These are phyloP conservation scores for Withania somnifera DNA, from an alignment of 305 asterid species.

Conservation along the genomic window DNA sequence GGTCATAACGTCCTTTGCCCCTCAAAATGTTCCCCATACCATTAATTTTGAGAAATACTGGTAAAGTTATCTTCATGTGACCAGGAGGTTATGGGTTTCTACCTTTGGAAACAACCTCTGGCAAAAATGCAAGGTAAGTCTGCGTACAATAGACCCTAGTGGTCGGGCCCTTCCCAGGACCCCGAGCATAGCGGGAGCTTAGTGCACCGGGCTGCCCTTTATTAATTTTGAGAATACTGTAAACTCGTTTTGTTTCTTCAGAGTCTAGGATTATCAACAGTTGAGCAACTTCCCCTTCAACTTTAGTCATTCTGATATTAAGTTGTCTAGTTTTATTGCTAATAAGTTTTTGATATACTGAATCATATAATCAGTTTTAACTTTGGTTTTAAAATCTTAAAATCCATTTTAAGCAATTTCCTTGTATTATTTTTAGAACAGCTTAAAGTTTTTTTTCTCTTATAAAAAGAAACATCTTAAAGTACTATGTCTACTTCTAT, in stretches of 20 bases:
- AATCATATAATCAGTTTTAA: background rate
- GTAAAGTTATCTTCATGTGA: too few relatives aligned
- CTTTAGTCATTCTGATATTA: background rate
- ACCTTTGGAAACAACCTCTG: too few relatives aligned
- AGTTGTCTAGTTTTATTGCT: background rate
- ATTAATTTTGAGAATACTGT: too few relatives aligned
- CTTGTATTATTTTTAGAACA: background rate
- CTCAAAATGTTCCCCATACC: background rate
- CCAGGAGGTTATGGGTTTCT: too few relatives aligned
- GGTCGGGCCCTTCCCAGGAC: too few relatives aligned
- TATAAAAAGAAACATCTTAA: background rate
- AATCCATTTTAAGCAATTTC: background rate
- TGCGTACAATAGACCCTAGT: too few relatives aligned
- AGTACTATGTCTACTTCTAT: background rate
- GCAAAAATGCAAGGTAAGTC: too few relatives aligned
- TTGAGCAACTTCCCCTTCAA: background rate
- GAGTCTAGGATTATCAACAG: slow-evolving; percentile 2
- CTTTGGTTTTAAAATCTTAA: background rate
- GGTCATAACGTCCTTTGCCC: background rate
- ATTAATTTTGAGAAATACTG: background rate
- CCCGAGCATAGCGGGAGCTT: too few relatives aligned
- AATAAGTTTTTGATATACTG: background rate
- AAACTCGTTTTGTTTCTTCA: background rate
- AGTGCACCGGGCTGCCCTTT: too few relatives aligned
- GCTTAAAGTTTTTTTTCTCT: background rate